Base-by-base conservation (phyloP, 495 filamentous ascomycete species). In the Haplographium delicatum region DNA sequence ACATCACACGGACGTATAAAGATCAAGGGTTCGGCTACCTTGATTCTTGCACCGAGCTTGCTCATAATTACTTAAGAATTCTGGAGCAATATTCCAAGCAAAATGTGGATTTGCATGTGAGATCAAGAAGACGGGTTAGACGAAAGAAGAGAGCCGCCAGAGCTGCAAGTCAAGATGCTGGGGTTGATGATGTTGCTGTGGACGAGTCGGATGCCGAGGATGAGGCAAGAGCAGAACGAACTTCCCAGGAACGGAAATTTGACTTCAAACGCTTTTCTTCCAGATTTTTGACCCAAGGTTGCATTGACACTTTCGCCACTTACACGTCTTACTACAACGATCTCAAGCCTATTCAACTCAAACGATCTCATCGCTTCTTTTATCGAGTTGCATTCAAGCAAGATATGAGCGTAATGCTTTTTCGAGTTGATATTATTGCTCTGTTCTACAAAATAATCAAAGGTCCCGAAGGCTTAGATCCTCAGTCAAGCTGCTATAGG, bases 381-480 rank as follows among this genome's bases (percentile, higher is more conserved):
- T 91, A 97, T 56, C 83, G 93, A 1, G 79, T 95, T 34, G 91
- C 89, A 4, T 96, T 96, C 74, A 97, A 96, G 68, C 83, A 89
- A 60, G 88, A 95, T 37, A 82, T 93, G 72, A 83, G 82, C 50
- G 83, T 95, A 10, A 75, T 96, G 66, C 75, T 99, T 2, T 96
- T 88, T 62, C 82, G 94, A 4, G 69, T 96, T 2, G 94, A 97
- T 59, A 94, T 96, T 11, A 80, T 99, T 47, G 81, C 83, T 31
- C 74, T 96, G 11, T 84, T 99, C 39, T 82, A 96, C 57, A 80
- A 81, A 53, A 91, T 97, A 80, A 88, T 97, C 63, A 95, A 95
- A 64, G 94, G 94, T 1, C 86, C 89, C 0, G 83, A 88, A 37
- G 81, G 82, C 3, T 65, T 99, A 31, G 82, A 89, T 63, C 77